Evolutionary conservation across 2,329 filamentous ascomycete genomes (phyloP), one percentile per base, ranked within the genome.

Genomic region (Pseudogymnoascus pannorum): DNA sequence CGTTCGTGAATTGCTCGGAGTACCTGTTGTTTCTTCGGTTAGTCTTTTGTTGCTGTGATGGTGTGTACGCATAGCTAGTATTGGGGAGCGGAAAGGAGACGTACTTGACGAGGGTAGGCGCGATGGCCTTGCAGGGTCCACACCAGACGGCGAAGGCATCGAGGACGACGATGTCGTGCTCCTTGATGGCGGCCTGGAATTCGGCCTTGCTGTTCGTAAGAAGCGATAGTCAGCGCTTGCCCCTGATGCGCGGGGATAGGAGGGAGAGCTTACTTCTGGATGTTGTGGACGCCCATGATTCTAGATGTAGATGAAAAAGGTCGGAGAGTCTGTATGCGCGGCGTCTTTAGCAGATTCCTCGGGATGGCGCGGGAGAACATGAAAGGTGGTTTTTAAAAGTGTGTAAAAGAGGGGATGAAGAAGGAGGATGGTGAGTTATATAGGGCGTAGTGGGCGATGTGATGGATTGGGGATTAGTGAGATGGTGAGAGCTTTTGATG

Each of bases 81-180:
- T n/a, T n/a, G 63, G 68, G 60, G 58, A 22, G 36, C 48, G 16
- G 61, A 12, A 59, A 66, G 29, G 29, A 42, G 57, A 74, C 84
- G 73, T 76, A 87, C 82, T 87, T 81, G 68, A 81, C 81, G 62
- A 96, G 79, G 65, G 86, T 76, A 63, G 92, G 93, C 16, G 91
- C 85, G 70, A 97, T 94, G 70, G 87, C 82, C 81, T 92, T 96
- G 88, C 93, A 97, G 64, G 93, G 93, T 64, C 91, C 92, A 80
- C 93, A 97, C 92, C 92, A 97, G 65, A 80, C 85, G 61, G 92
- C 92, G 75, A 88, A 92, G 79, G 86, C 92, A 79, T 97, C 93
- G 71, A 97, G 78, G 64, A 97, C 78, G 68, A 96, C 83, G 66
- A 89, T 75, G 60, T 80, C 80, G 71, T 85, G 79, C 68, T 77